Conservation (phyloP, 2,329 filamentous ascomycete genomes). For the Neofusicoccum cordaticola region DNA sequence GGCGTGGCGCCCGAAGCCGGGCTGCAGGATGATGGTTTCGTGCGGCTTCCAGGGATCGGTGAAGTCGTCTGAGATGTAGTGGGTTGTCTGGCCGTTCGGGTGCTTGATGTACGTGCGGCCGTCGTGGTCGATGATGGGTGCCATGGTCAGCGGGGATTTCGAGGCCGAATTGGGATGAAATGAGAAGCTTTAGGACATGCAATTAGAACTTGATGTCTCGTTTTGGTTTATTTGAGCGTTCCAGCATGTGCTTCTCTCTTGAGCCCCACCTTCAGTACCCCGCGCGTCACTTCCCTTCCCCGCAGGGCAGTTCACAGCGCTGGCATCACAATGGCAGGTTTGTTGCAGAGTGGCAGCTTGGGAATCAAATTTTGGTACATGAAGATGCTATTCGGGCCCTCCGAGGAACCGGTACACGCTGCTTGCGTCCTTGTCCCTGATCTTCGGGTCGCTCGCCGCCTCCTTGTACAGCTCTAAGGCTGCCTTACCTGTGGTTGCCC, state of each 20-base stretch:
- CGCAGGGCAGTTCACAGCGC: background rate
- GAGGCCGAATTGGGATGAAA: no score
- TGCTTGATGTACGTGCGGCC: constrained; percentile 31
- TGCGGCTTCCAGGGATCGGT: constrained; percentile 31
- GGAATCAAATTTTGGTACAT: background rate
- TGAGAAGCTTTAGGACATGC: no score
- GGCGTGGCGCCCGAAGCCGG: constrained; percentile 35
- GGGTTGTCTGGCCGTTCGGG: constrained; percentile 29
- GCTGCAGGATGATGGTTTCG: constrained; percentile 37
- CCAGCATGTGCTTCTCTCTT: background rate
- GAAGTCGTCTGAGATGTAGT: constrained; percentile 30
- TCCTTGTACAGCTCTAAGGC: constrained; percentile 28
- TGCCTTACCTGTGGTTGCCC: constrained; percentile 28
- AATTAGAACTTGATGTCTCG: background rate
- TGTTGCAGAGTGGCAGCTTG: no score
- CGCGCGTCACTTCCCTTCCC: background rate
- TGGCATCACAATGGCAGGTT: background rate
- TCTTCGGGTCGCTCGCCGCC: constrained; percentile 26
- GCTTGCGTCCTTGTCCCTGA: constrained; percentile 15
- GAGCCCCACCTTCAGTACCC: background rate
- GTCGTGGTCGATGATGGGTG: constrained; percentile 18
- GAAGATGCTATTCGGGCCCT: background rate
- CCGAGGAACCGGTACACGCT: background rate
- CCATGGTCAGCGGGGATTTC: background rate
- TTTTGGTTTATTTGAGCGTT: background rate